These are phyloP conservation scores for Phascolomyces articulosus DNA, from an alignment of 371 early-diverging fungal genomes.

Conservation along the genomic window DNA sequence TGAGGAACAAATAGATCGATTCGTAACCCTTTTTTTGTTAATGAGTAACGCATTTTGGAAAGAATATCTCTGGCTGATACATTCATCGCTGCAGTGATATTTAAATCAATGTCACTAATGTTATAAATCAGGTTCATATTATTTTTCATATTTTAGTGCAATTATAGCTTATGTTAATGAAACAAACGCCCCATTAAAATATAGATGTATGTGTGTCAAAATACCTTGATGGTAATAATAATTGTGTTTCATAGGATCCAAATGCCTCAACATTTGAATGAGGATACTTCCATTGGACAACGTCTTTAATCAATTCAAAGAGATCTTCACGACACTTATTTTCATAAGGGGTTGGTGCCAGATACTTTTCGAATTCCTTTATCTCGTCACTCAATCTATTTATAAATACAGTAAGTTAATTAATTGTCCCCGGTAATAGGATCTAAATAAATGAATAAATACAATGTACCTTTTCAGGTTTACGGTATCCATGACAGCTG, in stretches of 20 bases:
- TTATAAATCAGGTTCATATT: not conserved
- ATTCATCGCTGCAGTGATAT: not conserved
- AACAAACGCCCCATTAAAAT: not conserved
- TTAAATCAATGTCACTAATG: not conserved
- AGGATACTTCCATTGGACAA: not conserved
- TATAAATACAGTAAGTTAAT: not conserved
- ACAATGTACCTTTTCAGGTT: no score
- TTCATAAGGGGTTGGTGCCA: not conserved
- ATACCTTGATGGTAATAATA: conserved; percentile 3
- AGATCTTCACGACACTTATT: not conserved
- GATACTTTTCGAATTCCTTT: not conserved
- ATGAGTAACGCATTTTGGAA: not conserved
- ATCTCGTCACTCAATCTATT: not conserved
- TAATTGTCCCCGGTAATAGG: no score
- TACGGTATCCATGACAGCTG: no score
- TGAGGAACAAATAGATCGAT: not conserved
- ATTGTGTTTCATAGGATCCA: not conserved
- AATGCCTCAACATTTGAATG: not conserved
- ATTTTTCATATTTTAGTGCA: not conserved
- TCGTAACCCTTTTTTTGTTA: no score
- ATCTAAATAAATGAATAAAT: no score
- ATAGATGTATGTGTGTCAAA: no score
- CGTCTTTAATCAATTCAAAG: not conserved
- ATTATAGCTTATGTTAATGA: not conserved
- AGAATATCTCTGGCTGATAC: not conserved